Evolutionary conservation across 2,329 filamentous ascomycete species (phyloP), one percentile per base, ranked within the genome.

Genomic region (Colletotrichum aenigma): DNA sequence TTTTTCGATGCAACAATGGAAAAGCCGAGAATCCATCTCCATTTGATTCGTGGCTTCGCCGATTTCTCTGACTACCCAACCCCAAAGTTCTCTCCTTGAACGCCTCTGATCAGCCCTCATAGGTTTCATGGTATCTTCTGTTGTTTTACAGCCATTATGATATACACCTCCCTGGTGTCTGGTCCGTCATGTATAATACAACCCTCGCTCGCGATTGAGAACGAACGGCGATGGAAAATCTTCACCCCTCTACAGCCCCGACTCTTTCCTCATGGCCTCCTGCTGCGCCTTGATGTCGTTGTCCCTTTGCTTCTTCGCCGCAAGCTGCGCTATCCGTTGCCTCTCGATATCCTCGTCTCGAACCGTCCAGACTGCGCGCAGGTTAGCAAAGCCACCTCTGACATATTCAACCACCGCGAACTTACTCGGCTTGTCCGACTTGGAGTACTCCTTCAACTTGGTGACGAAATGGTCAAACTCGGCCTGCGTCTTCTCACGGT

Each of bases 381-480:
- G 21, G 30, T 61, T 28, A 66, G 12, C 28, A 18, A 26, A 16
- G 7, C 6, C 21, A n/a, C 1, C 18, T 24, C 69, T 38, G 68
- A 71, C 67, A 7, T 24, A n/a, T 32, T 3, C 3, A 38, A 38
- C 36, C 3, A 1, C 4, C 7, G 36, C 26, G 58, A 66, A 87
- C 93, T 76, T 89, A 98, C 96, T 98, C 58, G 95, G 95, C 87
- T 96, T 98, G 82, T 98, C 94, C 16, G 94, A 97, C 87, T 96
- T 97, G 30, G 95, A 94, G 84, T 96, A 95, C 80, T 96, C 92
- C 89, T 98, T 98, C 82, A 99, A 85, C 80, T 93, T 92, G 65
- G 82, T 90, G 32, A 98, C 94, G 81, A 98, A 98, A 71, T 96
- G 91, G 82, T 98, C 94, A 80, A 98, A 98, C 75, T 98, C 96